Evolutionary conservation across 2,329 filamentous ascomycete genomes (phyloP).

Genomic region (Myriosclerotinia duriaeana): DNA sequence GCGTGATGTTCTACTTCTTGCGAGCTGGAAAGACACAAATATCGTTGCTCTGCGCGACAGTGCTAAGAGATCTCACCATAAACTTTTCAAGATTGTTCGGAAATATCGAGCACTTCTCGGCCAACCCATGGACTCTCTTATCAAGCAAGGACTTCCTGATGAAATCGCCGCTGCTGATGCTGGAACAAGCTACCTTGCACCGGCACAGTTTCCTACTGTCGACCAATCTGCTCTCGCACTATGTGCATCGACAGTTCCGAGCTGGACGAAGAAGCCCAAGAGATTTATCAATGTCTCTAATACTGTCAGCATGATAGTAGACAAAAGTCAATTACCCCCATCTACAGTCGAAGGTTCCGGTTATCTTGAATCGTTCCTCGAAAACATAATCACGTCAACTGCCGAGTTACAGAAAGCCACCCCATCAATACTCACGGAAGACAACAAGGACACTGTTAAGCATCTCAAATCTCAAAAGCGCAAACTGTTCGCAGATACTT

Average conservation of each 20-base stretch:
- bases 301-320: constrained; percentile 73
- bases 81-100: constrained; percentile 84
- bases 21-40: constrained; percentile 98
- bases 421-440: constrained; percentile 75
- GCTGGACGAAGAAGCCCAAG: constrained; percentile 51
- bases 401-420: constrained; percentile 79
- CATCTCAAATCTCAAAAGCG: constrained; percentile 89
- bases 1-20: constrained; percentile 87
- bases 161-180: constrained; percentile 24
- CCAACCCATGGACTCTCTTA: constrained; percentile 68
- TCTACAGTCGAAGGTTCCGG: constrained; percentile 55
- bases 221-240: constrained; percentile 35
- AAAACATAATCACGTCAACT: constrained; percentile 65
- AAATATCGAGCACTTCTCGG: constrained; percentile 82
- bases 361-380: constrained; percentile 67
- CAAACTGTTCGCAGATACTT: constrained; percentile 82
- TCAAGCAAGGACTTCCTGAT: constrained; percentile 59
- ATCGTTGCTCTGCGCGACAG: constrained; percentile 87
- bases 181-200: constrained; percentile 13
- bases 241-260: constrained; percentile 39
- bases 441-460: constrained; percentile 80
- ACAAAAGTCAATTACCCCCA: constrained; percentile 54
- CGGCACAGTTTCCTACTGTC: constrained; percentile 29
- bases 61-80: constrained; percentile 84
- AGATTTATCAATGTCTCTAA: constrained; percentile 69